Conservation (phyloP, 1,139 yeast genomes). For the Pichia cactophila region DNA sequence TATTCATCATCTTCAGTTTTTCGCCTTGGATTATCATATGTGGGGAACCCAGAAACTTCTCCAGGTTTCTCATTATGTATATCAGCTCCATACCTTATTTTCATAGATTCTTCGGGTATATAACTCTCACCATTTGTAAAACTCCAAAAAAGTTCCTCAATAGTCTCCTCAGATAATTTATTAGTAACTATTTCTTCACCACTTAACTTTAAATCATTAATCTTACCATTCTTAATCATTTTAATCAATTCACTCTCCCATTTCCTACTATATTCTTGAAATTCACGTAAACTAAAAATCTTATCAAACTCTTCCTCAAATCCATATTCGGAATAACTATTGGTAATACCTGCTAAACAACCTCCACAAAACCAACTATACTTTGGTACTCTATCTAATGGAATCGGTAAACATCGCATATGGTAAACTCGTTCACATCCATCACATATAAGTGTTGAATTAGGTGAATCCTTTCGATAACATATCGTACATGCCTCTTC, state of each 20-base stretch:
- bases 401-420: conserved; percentile 52
- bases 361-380: conserved; percentile 74
- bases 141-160: conserved; percentile 60
- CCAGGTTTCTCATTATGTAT: conserved; percentile 55
- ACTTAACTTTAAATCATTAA: conserved; percentile 5
- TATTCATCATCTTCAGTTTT: conserved; percentile 31
- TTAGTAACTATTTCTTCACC: neutral
- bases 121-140: conserved; percentile 26
- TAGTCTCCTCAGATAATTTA: conserved; percentile 8
- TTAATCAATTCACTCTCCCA: conserved; percentile 32
- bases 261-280: conserved; percentile 48
- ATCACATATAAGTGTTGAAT: conserved; percentile 54
- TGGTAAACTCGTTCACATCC: conserved; percentile 70
- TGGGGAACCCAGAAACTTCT: conserved; percentile 62
- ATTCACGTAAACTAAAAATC: conserved; percentile 41
- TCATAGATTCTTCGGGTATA: conserved; percentile 35
- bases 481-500: conserved; percentile 43
- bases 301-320: conserved; percentile 70
- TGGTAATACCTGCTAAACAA: conserved; percentile 71
- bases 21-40: conserved; percentile 18
- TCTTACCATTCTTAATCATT: conserved; percentile 1
- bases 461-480: conserved; percentile 41
- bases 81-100: conserved; percentile 73
- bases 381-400: conserved; percentile 41
- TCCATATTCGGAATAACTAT: conserved; percentile 86